Base-by-base conservation (phyloP, 805 yeast species). In the Grigorovia transvaalensis region DNA sequence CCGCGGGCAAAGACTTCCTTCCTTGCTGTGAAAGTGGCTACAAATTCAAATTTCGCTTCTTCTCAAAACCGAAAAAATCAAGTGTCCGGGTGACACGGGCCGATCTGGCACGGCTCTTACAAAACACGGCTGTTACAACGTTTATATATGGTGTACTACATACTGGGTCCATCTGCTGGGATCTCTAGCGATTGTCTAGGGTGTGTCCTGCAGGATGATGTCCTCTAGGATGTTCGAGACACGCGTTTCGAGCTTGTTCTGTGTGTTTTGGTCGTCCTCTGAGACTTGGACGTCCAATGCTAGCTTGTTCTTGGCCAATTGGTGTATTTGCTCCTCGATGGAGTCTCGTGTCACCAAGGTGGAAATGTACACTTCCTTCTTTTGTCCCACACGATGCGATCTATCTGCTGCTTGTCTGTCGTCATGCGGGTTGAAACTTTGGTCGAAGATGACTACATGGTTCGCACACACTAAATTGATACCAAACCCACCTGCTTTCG, bases 401-500 rank as follows among this genome's bases (percentile, higher is more conserved):
- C 99, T 80, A 68, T 93, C 99, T 65, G 95, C 98, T 1, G 99
- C 99, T 71, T 93, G 99, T 64, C 85, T 85, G 64, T 93, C 99
- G 66, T 93, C 99, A 67, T 93, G 99, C 0, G 99, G 99, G 64
- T 93, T 93, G 72, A 93, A 93, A 49, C 95, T 84, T 65, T 89
- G 91, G 65, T 93, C 99, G 64, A 83, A 90, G 35, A 93, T 86
- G 50, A 93, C 76, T 1, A 93, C 99, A 54, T 84, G 81, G 64
- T 88, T 91, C 8, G 99, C 98, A 63, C 96, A 93, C 1, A 95
- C 93, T 60, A 93, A 76, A 63, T 93, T 93, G 69, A 93, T 93
- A 53, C 99, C 99, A 70, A 93, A 93, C 1, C 99, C 99, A 64
- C 99, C 99, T 0, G 99, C 98, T 65, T 88, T 88, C 3, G 99